These are phyloP conservation scores for Fusarium sp. DNA, from an alignment of 2,329 filamentous ascomycete genomes.

Conservation along the genomic window DNA sequence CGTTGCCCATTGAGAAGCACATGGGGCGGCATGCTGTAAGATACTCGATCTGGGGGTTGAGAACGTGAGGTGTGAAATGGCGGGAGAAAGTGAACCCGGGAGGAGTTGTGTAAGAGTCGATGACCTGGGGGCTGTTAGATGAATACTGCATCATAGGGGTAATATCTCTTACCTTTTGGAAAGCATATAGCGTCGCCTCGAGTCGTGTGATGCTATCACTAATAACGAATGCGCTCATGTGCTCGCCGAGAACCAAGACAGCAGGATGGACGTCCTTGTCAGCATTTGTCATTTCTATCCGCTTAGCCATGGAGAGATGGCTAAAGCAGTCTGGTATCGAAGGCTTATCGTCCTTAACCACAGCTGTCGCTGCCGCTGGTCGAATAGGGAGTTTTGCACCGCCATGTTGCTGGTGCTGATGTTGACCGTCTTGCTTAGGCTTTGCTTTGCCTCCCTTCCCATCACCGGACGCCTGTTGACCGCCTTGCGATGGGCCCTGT, in stretches of 20 bases:
- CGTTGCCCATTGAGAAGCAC: slow-evolving; percentile 96
- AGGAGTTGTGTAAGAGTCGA: slow-evolving; percentile 91
- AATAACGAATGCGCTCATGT: slow-evolving; percentile 88
- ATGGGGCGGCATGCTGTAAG: slow-evolving; percentile 93
- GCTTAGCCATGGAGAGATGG: slow-evolving; percentile 76
- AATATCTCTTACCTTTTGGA: slow-evolving; percentile 73
- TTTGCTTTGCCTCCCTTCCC: slow-evolving; percentile 59
- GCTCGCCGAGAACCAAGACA: slow-evolving; percentile 84
- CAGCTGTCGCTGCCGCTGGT: slow-evolving; percentile 46
- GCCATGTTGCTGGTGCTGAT: slow-evolving; percentile 41
- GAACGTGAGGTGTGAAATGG: slow-evolving; percentile 88
- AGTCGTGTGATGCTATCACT: slow-evolving; percentile 90
- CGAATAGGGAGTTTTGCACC: slow-evolving; percentile 48
- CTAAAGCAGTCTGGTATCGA: slow-evolving; percentile 79
- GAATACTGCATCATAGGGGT: slow-evolving; percentile 5
- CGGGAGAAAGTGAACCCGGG: slow-evolving; percentile 84
- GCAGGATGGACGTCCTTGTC: slow-evolving; percentile 86
- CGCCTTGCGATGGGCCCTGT: slow-evolving; percentile 49
- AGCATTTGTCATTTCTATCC: slow-evolving; percentile 64
- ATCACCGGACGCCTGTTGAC: slow-evolving; percentile 50
- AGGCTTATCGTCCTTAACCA: slow-evolving; percentile 63
- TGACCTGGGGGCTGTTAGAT: slow-evolving; percentile 66
- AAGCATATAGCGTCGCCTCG: slow-evolving; percentile 86
- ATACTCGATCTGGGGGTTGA: slow-evolving; percentile 96
- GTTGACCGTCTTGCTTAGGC: slow-evolving; percentile 56